Evolutionary conservation across 306 rosid genomes (phyloP).

Genomic region (Vigna trinervia): DNA sequence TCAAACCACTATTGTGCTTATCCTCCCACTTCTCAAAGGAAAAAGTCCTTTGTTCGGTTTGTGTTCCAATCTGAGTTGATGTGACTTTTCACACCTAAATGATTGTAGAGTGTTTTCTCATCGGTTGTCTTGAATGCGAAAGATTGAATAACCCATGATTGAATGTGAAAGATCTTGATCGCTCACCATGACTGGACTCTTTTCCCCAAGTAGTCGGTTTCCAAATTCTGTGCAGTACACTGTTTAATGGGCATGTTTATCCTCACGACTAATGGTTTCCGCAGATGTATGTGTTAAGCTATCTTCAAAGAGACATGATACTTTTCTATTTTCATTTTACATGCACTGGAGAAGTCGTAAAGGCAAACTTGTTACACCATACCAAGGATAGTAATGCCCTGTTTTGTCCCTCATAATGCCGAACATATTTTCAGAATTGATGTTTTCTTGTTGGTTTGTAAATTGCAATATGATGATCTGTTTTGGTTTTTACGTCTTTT

Average conservation of each 20-base stretch:
- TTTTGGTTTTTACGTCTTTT: not conserved
- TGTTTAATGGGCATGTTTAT: conserved; percentile 1
- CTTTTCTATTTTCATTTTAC: conserved; percentile 11
- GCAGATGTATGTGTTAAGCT: not conserved
- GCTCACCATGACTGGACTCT: too few species aligned
- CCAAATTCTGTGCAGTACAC: not conserved
- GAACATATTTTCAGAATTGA: not conserved
- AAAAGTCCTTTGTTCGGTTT: too few species aligned
- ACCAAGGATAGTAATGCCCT: not conserved
- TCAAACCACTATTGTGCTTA: too few species aligned
- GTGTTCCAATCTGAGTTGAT: too few species aligned
- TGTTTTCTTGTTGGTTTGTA: conserved; percentile 23
- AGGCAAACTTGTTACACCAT: not conserved
- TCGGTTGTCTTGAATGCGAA: too few species aligned
- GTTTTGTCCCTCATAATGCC: conserved; percentile 1
- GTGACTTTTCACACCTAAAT: too few species aligned
- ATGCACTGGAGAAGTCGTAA: not conserved
- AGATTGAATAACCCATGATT: too few species aligned
- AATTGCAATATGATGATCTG: conserved; percentile 3
- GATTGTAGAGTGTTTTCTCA: too few species aligned
- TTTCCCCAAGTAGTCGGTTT: too few species aligned
- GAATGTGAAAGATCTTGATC: too few species aligned
- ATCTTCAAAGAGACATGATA: not conserved
- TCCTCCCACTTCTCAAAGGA: too few species aligned
- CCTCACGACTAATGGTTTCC: not conserved